phyloP scores from a whole-genome alignment of 2,329 filamentous ascomycete species.

The Botrytis squamosa region DNA sequence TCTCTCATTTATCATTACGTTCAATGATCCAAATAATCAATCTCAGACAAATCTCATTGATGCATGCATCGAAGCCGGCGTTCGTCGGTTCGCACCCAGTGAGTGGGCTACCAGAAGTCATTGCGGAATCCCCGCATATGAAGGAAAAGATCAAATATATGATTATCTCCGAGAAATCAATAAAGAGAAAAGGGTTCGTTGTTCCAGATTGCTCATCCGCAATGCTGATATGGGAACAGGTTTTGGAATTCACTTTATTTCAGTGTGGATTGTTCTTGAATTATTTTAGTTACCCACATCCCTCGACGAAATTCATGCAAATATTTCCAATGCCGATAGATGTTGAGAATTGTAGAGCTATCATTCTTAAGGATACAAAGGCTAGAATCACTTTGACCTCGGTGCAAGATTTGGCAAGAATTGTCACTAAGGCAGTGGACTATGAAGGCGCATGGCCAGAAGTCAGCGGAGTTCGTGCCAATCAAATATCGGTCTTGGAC shows the following conservation, averaged over 20 bases:
- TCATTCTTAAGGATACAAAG: slow-evolving; percentile 45
- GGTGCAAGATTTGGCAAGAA: slow-evolving; percentile 44
- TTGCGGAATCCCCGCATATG: slow-evolving; percentile 46
- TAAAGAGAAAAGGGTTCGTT: slow-evolving; percentile 40
- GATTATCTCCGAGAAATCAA: slow-evolving; percentile 46
- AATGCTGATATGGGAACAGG: neutral
- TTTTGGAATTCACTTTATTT: slow-evolving; percentile 46
- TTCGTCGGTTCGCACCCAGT: slow-evolving; percentile 42
- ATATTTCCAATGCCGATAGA: slow-evolving; percentile 40
- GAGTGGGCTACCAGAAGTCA: slow-evolving; percentile 41
- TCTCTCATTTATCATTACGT: slow-evolving; percentile 46
- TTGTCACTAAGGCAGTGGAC: slow-evolving; percentile 40
- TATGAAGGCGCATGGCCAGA: slow-evolving; percentile 39
- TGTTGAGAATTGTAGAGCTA: slow-evolving; percentile 42
- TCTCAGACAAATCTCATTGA: slow-evolving; percentile 42
- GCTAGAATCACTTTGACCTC: slow-evolving; percentile 46
- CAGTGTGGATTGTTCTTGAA: slow-evolving; percentile 50
- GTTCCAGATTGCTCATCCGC: neutral
- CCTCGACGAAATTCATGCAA: slow-evolving; percentile 43
- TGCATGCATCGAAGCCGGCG: slow-evolving; percentile 40
- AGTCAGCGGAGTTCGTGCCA: slow-evolving; percentile 29
- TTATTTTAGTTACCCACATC: slow-evolving; percentile 45
- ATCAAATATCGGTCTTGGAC: neutral
- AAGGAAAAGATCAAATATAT: slow-evolving; percentile 44
- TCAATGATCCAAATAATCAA: slow-evolving; percentile 35